Percentiles rank a stretch among this genome's conserved stretches.
Conservation (phyloP, 441 rosid species). For the Eugenia klotzschiana region DNA sequence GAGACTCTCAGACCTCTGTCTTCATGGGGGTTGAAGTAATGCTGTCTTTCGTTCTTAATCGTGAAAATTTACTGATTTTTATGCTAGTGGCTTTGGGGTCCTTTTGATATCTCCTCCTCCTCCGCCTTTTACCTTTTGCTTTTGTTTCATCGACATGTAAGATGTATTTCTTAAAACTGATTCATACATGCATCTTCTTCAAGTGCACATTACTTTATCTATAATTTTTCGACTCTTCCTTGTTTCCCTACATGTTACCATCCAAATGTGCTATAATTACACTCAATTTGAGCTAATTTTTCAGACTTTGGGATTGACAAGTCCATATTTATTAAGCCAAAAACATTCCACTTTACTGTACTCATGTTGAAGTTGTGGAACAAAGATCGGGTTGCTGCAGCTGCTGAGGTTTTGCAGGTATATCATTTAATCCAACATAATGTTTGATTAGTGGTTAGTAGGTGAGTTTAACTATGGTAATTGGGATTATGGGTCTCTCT, state of each 20-base stretch:
- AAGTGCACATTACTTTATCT: neutral
- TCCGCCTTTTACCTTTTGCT: neutral
- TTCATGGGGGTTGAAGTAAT: neutral
- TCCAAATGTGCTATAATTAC: neutral
- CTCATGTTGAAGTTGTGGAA: slow-evolving; percentile 93
- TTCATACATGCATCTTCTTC: neutral
- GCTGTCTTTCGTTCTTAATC: neutral
- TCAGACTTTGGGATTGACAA: slow-evolving; percentile 64
- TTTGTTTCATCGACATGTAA: neutral
- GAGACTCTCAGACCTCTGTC: neutral
- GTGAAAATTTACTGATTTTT: neutral
- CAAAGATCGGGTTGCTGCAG: slow-evolving; percentile 54
- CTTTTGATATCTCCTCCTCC: neutral
- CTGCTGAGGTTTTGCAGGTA: slow-evolving; percentile 72
- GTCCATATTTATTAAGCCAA: slow-evolving; percentile 74
- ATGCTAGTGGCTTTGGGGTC: neutral
- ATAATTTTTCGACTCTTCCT: neutral
- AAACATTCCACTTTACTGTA: slow-evolving; percentile 80
- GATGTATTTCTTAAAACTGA: neutral
- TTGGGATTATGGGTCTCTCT: neutral
- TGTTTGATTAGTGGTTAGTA: neutral
- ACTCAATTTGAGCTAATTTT: neutral
- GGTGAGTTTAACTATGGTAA: neutral
- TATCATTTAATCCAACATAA: neutral
- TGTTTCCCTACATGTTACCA: neutral